phyloP scores from a whole-genome alignment of 768 basidiomycete species.

The Trametes meyenii region DNA sequence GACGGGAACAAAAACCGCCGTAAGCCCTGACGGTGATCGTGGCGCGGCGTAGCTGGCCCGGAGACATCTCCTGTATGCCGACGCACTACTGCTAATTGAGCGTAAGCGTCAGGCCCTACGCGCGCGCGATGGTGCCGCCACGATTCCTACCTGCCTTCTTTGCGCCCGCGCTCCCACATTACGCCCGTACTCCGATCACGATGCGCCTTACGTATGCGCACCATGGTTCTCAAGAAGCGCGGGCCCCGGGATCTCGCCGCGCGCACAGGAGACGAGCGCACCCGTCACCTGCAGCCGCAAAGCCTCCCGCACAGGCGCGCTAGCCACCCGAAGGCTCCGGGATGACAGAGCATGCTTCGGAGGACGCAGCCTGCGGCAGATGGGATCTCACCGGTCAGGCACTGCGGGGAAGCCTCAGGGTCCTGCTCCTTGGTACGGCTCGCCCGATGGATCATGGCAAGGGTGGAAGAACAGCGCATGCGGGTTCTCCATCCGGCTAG shows the following conservation, averaged over 20 bases:
- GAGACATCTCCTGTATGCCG: background rate
- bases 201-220: constrained; percentile 19
- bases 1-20: background rate
- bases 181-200: constrained; percentile 23
- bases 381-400: constrained; percentile 16
- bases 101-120: constrained; percentile 2
- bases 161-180: constrained; percentile 7
- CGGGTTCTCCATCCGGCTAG: constrained; percentile 22
- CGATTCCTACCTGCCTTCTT: constrained; percentile 15
- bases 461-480: constrained; percentile 10
- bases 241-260: constrained; percentile 13
- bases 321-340: constrained; percentile 1
- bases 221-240: constrained; percentile 7
- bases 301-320: background rate
- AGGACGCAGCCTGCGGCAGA: constrained; percentile 4
- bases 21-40: constrained; percentile 13
- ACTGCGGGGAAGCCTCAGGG: constrained; percentile 16
- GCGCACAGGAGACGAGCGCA: constrained; percentile 3
- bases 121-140: constrained; percentile 2
- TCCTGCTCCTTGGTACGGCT: background rate
- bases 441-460: constrained; percentile 18
- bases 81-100: background rate
- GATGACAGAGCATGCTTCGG: constrained; percentile 2
- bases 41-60: constrained; percentile 12
- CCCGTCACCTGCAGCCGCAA: constrained; percentile 5